Conservation (phyloP, 305 asterid species). For the Rubia balearica region DNA sequence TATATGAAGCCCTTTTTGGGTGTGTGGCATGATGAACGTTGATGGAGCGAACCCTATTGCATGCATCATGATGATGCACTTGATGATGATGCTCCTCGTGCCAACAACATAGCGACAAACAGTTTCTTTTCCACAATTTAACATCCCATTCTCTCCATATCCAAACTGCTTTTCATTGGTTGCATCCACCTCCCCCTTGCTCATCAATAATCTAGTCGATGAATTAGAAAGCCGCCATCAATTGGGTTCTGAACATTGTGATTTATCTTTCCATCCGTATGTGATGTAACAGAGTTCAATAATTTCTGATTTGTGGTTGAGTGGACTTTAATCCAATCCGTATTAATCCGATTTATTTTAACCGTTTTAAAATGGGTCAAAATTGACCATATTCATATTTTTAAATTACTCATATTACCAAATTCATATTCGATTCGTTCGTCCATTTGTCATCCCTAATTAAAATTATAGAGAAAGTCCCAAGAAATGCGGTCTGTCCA, state of each 20-base stretch:
- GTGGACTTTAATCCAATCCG: no score
- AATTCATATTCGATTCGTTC: no score
- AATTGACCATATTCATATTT: no score
- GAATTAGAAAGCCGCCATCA: neutral
- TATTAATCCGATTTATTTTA: no score
- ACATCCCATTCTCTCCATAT: slow-evolving; percentile 12
- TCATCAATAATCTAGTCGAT: neutral
- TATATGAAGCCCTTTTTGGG: slow-evolving; percentile 19
- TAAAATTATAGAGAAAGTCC: no score
- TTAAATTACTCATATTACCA: no score
- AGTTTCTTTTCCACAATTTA: slow-evolving; percentile 13
- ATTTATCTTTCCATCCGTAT: neutral
- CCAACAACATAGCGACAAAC: slow-evolving; percentile 20
- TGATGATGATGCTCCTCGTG: slow-evolving; percentile 67
- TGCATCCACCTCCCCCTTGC: slow-evolving; percentile 23
- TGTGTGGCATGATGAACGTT: slow-evolving; percentile 33
- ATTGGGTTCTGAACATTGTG: neutral
- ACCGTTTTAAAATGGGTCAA: no score
- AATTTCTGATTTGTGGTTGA: no score
- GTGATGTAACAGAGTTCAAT: no score
- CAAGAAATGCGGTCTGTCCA: no score
- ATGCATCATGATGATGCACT: slow-evolving; percentile 46
- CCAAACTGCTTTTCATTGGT: slow-evolving; percentile 23
- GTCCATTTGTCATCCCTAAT: no score
- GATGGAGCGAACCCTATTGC: slow-evolving; percentile 26